phyloP scores from a whole-genome alignment of 2,329 filamentous ascomycete genomes.

The Aspergillus sp. region DNA sequence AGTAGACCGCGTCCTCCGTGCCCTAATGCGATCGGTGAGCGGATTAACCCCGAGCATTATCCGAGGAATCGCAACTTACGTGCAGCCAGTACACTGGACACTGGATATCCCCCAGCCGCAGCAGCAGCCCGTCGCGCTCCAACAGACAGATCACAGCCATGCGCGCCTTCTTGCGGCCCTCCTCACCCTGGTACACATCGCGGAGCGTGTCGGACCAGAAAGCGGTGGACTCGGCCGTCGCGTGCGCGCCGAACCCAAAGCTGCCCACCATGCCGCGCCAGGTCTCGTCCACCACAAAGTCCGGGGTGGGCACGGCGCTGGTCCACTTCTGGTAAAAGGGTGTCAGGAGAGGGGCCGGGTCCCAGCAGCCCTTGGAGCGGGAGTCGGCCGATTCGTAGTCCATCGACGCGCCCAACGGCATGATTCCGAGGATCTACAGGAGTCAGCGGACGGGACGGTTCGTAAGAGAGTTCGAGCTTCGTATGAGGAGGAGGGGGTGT shows the following conservation, averaged over 20 bases:
- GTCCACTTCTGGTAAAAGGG: slow-evolving; percentile 42
- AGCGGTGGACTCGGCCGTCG: slow-evolving; percentile 32
- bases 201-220: slow-evolving; percentile 48
- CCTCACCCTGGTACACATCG: slow-evolving; percentile 48
- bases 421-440: slow-evolving; percentile 48
- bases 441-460: neutral
- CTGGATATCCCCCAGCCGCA: slow-evolving; percentile 44
- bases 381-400: slow-evolving; percentile 48
- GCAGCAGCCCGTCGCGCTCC: slow-evolving; percentile 49
- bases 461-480: neutral
- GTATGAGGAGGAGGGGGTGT: slow-evolving; percentile 1
- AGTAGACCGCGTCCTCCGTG: slow-evolving; percentile 16
- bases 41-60: neutral
- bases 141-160: slow-evolving; percentile 51
- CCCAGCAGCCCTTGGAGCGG: slow-evolving; percentile 49
- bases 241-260: slow-evolving; percentile 47
- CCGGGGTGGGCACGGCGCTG: slow-evolving; percentile 33
- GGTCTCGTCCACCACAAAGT: slow-evolving; percentile 41
- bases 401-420: slow-evolving; percentile 53
- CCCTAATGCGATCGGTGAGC: slow-evolving; percentile 7
- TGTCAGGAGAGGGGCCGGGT: slow-evolving; percentile 34
- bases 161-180: slow-evolving; percentile 45
- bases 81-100: slow-evolving; percentile 53
- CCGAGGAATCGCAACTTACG: slow-evolving; percentile 27
- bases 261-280: slow-evolving; percentile 48